Evolutionary conservation across 805 yeast species (phyloP).

Genomic region (Maudiozyma barnettii): DNA sequence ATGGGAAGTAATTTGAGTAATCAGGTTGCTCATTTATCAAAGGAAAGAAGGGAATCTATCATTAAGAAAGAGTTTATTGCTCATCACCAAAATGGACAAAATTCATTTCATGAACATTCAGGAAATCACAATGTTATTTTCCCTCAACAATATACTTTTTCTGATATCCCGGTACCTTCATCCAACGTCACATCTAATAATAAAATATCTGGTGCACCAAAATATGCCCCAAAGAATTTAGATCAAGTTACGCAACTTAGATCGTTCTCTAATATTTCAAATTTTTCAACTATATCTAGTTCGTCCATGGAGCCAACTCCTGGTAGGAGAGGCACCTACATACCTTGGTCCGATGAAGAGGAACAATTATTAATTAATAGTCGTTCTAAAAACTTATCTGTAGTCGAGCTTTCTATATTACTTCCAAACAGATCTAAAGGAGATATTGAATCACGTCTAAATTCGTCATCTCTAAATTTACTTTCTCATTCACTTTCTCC

Average conservation of each 20-base stretch:
- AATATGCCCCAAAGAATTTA: not conserved
- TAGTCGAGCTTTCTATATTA: slow-evolving; percentile 64
- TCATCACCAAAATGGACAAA: not conserved
- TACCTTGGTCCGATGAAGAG: slow-evolving; percentile 50
- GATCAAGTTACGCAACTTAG: not conserved
- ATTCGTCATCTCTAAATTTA: slow-evolving; percentile 27
- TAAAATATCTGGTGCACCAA: not conserved
- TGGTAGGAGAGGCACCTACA: no score
- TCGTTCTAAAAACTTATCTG: slow-evolving; percentile 49
- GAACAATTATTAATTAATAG: slow-evolving; percentile 53
- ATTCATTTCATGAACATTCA: not conserved
- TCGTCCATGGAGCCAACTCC: not conserved
- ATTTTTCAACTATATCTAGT: not conserved
- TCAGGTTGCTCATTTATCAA: not conserved
- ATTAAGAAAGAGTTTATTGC: slow-evolving; percentile 4
- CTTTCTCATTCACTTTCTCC: not conserved
- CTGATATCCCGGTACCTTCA: slow-evolving; percentile 12
- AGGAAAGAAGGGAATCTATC: slow-evolving; percentile 21
- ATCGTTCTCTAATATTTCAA: not conserved
- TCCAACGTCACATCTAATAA: not conserved
- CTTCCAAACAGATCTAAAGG: slow-evolving; percentile 63
- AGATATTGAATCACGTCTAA: slow-evolving; percentile 62
- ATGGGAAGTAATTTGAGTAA: slow-evolving; percentile 2
- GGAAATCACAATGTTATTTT: slow-evolving; percentile 3
- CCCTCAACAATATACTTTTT: slow-evolving; percentile 10